Evolutionary conservation across 2,329 filamentous ascomycete species (phyloP).

Genomic region (Nigrospora oryzae): DNA sequence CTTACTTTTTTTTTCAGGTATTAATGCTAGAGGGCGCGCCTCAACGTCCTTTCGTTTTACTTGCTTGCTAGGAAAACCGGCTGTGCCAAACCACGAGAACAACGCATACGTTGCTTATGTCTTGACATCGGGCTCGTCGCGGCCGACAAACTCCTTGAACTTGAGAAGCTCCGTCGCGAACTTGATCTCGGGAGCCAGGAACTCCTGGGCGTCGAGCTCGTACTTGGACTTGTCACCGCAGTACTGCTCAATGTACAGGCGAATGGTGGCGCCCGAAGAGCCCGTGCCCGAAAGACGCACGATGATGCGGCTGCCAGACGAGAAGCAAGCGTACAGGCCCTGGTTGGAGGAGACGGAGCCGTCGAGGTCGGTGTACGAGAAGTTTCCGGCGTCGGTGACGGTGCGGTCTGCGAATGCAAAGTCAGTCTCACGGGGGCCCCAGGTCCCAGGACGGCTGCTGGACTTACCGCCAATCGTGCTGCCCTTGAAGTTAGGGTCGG

Average conservation of each 20-base stretch:
- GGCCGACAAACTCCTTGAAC: conserved; percentile 88
- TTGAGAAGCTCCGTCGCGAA: conserved; percentile 79
- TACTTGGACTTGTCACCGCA: conserved; percentile 74
- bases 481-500: conserved; percentile 66
- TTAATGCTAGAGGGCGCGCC: too few species aligned
- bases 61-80: background rate
- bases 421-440: conserved; percentile 9
- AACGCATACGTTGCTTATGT: conserved; percentile 48
- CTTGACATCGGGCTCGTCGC: conserved; percentile 92
- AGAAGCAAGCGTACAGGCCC: conserved; percentile 90
- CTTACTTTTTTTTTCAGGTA: too few species aligned
- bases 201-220: conserved; percentile 79
- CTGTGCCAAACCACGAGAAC: background rate
- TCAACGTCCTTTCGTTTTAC: background rate
- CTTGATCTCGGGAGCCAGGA: conserved; percentile 82
- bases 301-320: conserved; percentile 89
- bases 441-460: background rate
- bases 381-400: conserved; percentile 86
- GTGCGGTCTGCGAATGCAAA: conserved; percentile 51
- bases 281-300: conserved; percentile 93
- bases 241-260: conserved; percentile 95
- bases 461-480: conserved; percentile 63
- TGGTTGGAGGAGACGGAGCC: conserved; percentile 94
- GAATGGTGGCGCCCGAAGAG: conserved; percentile 90
- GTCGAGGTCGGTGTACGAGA: conserved; percentile 97